Evolutionary conservation across 305 asterid species (phyloP).

Genomic region (Fraxinus albicans): DNA sequence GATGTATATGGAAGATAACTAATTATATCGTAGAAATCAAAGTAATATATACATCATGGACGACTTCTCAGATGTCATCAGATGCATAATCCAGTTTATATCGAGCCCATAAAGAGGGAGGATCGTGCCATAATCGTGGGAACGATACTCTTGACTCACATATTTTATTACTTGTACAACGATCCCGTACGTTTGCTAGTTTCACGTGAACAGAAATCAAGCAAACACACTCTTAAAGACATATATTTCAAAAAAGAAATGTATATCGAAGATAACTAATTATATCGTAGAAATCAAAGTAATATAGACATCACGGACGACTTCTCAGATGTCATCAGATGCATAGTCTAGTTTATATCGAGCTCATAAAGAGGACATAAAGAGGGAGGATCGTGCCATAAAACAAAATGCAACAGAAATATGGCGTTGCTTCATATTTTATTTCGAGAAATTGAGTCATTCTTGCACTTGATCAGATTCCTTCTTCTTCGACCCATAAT

Average conservation of each 20-base stretch:
- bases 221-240: not conserved
- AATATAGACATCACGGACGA: not conserved
- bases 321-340: not conserved
- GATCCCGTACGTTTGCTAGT: too few species aligned
- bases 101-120: not conserved
- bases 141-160: too few species aligned
- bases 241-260: too few species aligned
- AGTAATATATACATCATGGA: not conserved
- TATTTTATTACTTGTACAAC: too few species aligned
- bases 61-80: not conserved
- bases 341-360: not conserved
- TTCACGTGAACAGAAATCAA: too few species aligned
- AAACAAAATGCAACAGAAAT: constrained; percentile 18
- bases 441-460: constrained; percentile 24
- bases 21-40: not conserved
- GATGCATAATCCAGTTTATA: not conserved
- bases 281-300: not conserved
- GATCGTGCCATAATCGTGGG: not conserved
- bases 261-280: not conserved
- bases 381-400: not conserved
- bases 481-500: constrained; percentile 49
- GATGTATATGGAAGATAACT: not conserved
- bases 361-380: not conserved
- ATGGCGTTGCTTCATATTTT: not conserved
- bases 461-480: constrained; percentile 60